Evolutionary conservation across 139 green algal species (phyloP), one percentile per base, ranked within the genome.

Genomic region (Tetratostichococcus sp.): DNA sequence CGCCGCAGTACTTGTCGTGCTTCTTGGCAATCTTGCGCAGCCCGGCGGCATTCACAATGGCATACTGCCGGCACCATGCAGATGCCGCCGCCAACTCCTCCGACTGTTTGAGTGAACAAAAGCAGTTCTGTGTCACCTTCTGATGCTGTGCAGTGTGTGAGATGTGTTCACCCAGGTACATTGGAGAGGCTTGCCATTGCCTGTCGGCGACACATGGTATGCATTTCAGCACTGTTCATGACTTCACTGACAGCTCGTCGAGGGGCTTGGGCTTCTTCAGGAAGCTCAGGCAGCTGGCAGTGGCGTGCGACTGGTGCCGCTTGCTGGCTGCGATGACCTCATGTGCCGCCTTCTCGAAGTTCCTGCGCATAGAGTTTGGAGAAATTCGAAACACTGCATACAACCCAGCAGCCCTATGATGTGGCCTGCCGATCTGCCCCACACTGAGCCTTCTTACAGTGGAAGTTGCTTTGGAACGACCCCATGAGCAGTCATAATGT

Each of bases 21-120:
- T 89, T 87, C 65, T 89, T 87, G 23, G 88, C 71, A 71, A 89
- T 89, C 67, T 88, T 89, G 43, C 82, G 79, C 74, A 87, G 74
- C n/a, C 74, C 84, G 2, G 84, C 71, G 22, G 82, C 77, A 39
- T 89, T 89, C 22, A 78, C 69, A 17, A 73, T 65, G 26, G 82
- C 82, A 59, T 81, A 89, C 31, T 84, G 74, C 5, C 79, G 70
- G 67, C 82, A 88, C 84, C 84, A 89, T 35, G 84, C 77, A 0
- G 83, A 82, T 14, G 62, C 67, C 22, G 83, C 32, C n/a, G 79
- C 79, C 43, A 87, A 42, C 16, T 31, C 34, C 4, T 74, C 68
- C 16, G 70, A 23, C 75, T 78, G 66, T 67, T 69, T 28, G 33
- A 28, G 30, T 42, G 30, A 23, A 43, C 28, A 21, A n/a, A n/a